Evolutionary conservation across 2,329 filamentous ascomycete species (phyloP), one percentile per base, ranked within the genome.

Genomic region (Pezicula carpinea): DNA sequence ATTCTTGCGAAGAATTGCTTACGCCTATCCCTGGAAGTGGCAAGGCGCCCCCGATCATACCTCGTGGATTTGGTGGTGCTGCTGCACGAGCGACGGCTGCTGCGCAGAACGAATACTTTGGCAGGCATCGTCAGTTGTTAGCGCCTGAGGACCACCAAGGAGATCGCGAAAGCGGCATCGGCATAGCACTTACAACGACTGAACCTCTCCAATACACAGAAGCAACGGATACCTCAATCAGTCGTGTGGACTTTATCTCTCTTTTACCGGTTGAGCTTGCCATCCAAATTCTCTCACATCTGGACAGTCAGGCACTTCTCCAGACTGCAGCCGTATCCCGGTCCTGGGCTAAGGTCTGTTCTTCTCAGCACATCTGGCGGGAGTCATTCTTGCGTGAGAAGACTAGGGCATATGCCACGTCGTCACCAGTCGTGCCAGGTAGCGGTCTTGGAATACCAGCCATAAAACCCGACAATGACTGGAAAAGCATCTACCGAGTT

Each of bases 401-500:
- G 62, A 77, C 79, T 0, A 64, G 64, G 22, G 82, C 80, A 0
- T 84, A 77, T 62, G 81, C 81, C 17, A 82, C 77, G 3, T 73
- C 77, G 47, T 64, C 64, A 0, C 69, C 74, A 2, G 66, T 83
- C 39, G 64, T 65, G 46, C 73, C 80, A 0, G 79, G 79, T 29
- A 64, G 66, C 2, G 80, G 80, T 1, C 66, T 76, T n/a, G 81
- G 81, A 32, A 66, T 85, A 5, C 81, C 81, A 7, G 52, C 66
- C 2, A 61, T 76, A 22, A 64, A 65, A 3, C 82, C 82, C 4
- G 75, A 76, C 32, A 88, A 87, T 56, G 78, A 96, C 63, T 99
- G 90, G 89, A 89, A 87, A 68, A 79, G 82, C 54, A 87, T 96
- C 64, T 96, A 91, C 66, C 75, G 82, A 57, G 85, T 87, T 38